Base-by-base conservation (phyloP, 2,329 filamentous ascomycete species). In the Paecilomyces sp. region DNA sequence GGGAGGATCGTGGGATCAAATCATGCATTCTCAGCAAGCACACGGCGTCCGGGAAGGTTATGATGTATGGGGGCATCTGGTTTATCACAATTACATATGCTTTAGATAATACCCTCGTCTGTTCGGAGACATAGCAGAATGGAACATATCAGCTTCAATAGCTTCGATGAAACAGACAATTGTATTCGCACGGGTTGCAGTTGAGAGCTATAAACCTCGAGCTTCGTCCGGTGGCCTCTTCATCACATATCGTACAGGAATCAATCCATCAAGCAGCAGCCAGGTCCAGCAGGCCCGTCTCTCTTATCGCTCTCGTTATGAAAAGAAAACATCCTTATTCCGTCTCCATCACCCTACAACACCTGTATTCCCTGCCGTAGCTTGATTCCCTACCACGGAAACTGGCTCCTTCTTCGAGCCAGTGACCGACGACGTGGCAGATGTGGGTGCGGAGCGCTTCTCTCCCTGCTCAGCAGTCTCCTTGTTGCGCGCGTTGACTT, bases 401-500 rank as follows among this genome's bases (percentile, higher is more conserved):
- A 28, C 52, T 5, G 52, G 25, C 28, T 33, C 52, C 22, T 54
- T 54, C n/a, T 47, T 47, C 41, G 61, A 57, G 22, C 53, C 51
- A n/a, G 61, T 34, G 8, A 54, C 28, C 2, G 60, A 24, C 13
- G 30, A 30, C 12, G 54, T 24, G 28, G 30, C 54, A 33, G 54
- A 30, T 5, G 24, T 55, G 25, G 54, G 8, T 8, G n/a, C 41
- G 7, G 41, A 47, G 3, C 1, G 4, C 41, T 47, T 47, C 41
- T 47, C 41, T n/a, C 13, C 36, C 8, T 47, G 41, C 41, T 47
- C 41, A 8, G n/a, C n/a, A 30, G 31, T 18, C 13, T 69, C 66
- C 51, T 80, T 77, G 60, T 88, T 83, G 65, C 83, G 81, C n/a
- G 91, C 85, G 72, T 99, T 97, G 80, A 96, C 85, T 75, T 97